Evolutionary conservation across 768 basidiomycete genomes (phyloP).

Genomic region (Suillus bovinus): DNA sequence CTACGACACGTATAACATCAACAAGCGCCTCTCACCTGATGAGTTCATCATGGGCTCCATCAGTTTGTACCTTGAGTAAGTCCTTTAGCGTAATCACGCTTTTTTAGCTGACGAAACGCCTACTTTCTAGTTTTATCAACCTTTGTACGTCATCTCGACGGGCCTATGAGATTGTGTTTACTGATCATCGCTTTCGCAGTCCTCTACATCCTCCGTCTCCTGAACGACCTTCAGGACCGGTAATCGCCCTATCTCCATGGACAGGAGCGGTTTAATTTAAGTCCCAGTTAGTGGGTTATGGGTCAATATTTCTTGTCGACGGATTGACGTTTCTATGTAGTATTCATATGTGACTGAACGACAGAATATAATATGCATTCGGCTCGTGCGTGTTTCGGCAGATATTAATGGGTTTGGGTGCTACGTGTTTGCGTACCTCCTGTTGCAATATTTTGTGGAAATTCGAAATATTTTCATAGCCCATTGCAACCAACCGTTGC

Average conservation of each 20-base stretch:
- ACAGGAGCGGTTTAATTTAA: background rate
- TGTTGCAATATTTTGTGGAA: background rate
- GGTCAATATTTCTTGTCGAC: background rate
- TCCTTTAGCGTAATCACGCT: conserved; percentile 20
- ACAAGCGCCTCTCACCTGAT: conserved; percentile 85
- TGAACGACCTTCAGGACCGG: conserved; percentile 57
- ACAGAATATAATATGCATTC: background rate
- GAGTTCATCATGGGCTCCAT: conserved; percentile 92
- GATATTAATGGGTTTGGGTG: background rate
- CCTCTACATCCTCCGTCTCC: conserved; percentile 81
- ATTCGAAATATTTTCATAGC: background rate
- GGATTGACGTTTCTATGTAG: background rate
- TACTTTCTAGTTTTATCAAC: conserved; percentile 69
- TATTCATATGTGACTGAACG: background rate
- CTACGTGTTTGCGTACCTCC: background rate
- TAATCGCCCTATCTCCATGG: conserved; percentile 11
- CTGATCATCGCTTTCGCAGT: conserved; percentile 42
- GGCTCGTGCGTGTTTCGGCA: background rate
- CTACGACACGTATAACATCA: conserved; percentile 90
- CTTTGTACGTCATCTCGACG: conserved; percentile 59
- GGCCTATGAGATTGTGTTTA: background rate
- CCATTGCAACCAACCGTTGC: too few species aligned
- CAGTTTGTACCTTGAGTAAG: conserved; percentile 91
- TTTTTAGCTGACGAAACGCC: conserved; percentile 19
- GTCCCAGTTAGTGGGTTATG: background rate